phyloP scores from a whole-genome alignment of 257 asterid species.

The Ajuga chamaepitys region DNA sequence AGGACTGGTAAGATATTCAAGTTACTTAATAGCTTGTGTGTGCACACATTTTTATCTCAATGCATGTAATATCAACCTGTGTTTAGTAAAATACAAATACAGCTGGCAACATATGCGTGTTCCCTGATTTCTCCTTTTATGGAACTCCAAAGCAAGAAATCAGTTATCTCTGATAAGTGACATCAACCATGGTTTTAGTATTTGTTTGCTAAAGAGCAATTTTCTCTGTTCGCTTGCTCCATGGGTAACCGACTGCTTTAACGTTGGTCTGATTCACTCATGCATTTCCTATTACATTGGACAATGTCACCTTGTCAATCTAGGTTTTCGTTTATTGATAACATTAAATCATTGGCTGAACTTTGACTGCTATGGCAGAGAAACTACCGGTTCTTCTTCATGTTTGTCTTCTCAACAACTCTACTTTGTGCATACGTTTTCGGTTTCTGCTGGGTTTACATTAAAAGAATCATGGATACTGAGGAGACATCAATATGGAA shows the following conservation, averaged over 20 bases:
- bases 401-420: slow-evolving; percentile 93
- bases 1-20: slow-evolving; percentile 59
- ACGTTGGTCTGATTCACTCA: no score
- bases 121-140: no score
- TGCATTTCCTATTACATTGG: no score
- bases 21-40: background rate
- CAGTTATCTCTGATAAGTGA: no score
- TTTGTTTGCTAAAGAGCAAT: no score
- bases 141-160: no score
- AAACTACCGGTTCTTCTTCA: slow-evolving; percentile 94
- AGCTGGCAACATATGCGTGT: no score
- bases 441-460: slow-evolving; percentile 85
- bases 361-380: slow-evolving; percentile 42
- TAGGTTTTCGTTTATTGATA: background rate
- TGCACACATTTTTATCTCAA: background rate
- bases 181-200: no score
- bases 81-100: background rate
- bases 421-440: slow-evolving; percentile 79
- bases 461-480: slow-evolving; percentile 57
- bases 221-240: no score
- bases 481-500: slow-evolving; percentile 64
- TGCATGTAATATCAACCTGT: background rate
- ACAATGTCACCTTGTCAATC: no score
- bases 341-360: background rate
- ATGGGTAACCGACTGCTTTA: no score